Percentiles rank a stretch among this genome's conserved stretches.
phyloP scores from a whole-genome alignment of 139 green algal genomes.

The Tetraselmis chui region DNA sequence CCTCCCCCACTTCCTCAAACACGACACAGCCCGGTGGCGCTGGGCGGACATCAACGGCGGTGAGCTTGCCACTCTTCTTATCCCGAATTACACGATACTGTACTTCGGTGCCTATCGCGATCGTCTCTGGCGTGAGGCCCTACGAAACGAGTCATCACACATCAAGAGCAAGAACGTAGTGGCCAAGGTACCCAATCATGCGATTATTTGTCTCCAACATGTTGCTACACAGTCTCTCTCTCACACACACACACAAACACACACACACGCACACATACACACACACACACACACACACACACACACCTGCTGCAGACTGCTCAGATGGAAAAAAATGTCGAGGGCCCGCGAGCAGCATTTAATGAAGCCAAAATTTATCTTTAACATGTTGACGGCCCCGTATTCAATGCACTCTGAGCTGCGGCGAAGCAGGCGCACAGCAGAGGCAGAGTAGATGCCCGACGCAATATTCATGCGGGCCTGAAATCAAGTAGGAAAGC shows the following conservation, averaged over 20 bases:
- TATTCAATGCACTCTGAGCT: neutral
- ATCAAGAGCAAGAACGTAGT: too few relatives aligned
- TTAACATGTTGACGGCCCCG: neutral
- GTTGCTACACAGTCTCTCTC: too few relatives aligned
- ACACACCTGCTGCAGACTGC: neutral
- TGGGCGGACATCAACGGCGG: neutral
- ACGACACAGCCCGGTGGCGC: neutral
- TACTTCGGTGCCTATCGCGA: neutral
- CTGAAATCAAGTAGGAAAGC: too few relatives aligned
- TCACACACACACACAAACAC: too few relatives aligned
- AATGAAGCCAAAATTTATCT: slow-evolving; percentile 5
- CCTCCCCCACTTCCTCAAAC: neutral
- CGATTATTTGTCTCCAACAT: too few relatives aligned
- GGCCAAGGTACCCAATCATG: too few relatives aligned
- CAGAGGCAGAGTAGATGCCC: neutral
- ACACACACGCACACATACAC: too few relatives aligned
- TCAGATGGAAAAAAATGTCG: slow-evolving; percentile 2
- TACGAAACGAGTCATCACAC: too few relatives aligned
- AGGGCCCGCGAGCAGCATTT: neutral
- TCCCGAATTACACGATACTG: neutral
- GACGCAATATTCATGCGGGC: neutral
- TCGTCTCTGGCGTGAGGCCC: neutral
- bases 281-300: too few relatives aligned
- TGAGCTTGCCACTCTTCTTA: neutral
- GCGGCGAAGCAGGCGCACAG: neutral